Evolutionary conservation across 352 stramenopile genomes (phyloP).

Genomic region (Globisporangium apiculatum): DNA sequence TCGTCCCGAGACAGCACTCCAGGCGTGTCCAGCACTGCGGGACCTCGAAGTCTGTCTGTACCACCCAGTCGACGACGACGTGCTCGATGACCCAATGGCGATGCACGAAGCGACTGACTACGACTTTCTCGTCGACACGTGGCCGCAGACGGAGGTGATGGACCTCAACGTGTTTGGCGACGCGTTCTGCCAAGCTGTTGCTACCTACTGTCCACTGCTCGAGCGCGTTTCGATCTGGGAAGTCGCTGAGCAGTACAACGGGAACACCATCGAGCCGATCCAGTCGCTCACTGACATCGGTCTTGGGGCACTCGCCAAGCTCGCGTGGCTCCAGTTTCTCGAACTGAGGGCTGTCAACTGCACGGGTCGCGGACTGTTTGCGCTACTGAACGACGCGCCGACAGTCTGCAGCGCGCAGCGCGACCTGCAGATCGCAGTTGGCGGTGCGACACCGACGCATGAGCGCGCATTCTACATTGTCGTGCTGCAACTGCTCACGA

Average conservation of each 20-base stretch:
- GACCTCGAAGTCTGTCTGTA: conserved; percentile 32
- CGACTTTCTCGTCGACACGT: conserved; percentile 15
- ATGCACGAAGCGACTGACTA: conserved; percentile 16
- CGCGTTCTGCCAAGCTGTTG: conserved; percentile 19
- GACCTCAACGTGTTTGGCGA: conserved; percentile 34
- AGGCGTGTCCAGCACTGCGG: conserved; percentile 27
- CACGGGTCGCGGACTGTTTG: conserved; percentile 27
- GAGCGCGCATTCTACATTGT: conserved; percentile 27
- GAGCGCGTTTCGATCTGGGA: conserved; percentile 27
- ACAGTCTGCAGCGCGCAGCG: conserved; percentile 18
- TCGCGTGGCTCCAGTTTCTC: conserved; percentile 19
- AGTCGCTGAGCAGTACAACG: conserved; percentile 23
- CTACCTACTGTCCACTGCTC: conserved; percentile 21
- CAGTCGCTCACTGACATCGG: conserved; percentile 25
- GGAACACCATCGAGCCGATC: conserved; percentile 17
- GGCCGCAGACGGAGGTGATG: conserved; percentile 28
- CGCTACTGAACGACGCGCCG: conserved; percentile 26
- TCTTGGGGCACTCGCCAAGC: conserved; percentile 22
- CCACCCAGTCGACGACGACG: conserved; percentile 22
- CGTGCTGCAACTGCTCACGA: conserved; percentile 19
- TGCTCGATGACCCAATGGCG: conserved; percentile 13
- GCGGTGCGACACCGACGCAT: conserved; percentile 8
- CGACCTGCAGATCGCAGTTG: conserved; percentile 18
- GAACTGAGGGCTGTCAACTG: conserved; percentile 25
- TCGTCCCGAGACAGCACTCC: conserved; percentile 9